phyloP scores from a whole-genome alignment of 208 protist genomes.

The Acanthamoeba healyi region DNA sequence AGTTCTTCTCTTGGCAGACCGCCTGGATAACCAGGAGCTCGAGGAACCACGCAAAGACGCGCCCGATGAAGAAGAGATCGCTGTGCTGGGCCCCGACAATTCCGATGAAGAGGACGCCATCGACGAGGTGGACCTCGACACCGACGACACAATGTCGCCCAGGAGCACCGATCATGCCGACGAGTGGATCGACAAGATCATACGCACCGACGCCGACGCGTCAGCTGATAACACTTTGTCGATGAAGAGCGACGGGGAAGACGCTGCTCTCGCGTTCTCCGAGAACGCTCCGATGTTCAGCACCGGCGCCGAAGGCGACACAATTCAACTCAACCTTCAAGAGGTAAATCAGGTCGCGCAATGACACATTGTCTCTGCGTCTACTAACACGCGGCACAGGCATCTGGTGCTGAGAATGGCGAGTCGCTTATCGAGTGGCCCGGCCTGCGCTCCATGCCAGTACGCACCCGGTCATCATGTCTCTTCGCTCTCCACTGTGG shows the following conservation, averaged over 20 bases:
- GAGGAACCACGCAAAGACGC: background rate
- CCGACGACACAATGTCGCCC: background rate
- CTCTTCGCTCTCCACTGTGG: background rate
- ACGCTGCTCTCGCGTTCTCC: background rate
- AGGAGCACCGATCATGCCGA: background rate
- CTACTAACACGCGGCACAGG: background rate
- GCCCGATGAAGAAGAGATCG: slow-evolving; percentile 30
- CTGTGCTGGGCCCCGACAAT: slow-evolving; percentile 17
- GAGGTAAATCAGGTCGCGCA: background rate
- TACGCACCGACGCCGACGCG: background rate
- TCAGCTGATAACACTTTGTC: no score
- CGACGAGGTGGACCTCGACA: slow-evolving; percentile 47
- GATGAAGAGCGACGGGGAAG: no score
- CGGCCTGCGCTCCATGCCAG: background rate
- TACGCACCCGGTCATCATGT: background rate
- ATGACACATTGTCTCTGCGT: background rate
- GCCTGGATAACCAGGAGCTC: background rate
- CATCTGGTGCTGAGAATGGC: background rate
- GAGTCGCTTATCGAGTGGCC: background rate
- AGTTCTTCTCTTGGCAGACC: background rate
- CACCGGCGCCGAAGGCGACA: background rate
- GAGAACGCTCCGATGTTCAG: background rate
- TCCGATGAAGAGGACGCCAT: slow-evolving; percentile 9
- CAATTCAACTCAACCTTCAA: background rate
- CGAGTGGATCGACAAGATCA: slow-evolving; percentile 11